Conservation (phyloP, 139 green algal genomes). For the Dunaliella primolecta region DNA sequence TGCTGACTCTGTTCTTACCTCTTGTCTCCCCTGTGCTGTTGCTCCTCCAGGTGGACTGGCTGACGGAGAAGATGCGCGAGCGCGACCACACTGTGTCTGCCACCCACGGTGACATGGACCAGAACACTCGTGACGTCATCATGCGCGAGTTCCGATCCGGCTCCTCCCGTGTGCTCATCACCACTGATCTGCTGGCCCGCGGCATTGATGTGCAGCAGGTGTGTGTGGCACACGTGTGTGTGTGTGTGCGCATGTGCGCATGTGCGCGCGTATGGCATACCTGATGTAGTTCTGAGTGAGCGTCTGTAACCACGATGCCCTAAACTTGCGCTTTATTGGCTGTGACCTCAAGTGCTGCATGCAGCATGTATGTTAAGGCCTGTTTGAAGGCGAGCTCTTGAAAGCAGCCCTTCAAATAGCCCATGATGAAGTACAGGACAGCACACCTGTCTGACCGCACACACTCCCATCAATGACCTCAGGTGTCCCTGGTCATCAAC, state of each 20-base stretch:
- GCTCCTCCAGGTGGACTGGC: constrained; percentile 89
- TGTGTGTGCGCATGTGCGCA: too few relatives aligned
- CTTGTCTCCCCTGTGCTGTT: background rate
- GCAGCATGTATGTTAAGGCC: too few relatives aligned
- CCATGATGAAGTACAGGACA: too few relatives aligned
- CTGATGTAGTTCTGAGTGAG: too few relatives aligned
- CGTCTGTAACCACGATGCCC: too few relatives aligned
- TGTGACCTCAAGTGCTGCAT: too few relatives aligned
- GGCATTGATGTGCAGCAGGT: constrained; percentile 99
- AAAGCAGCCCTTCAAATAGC: too few relatives aligned
- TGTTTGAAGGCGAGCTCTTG: too few relatives aligned
- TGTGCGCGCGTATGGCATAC: too few relatives aligned
- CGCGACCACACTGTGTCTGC: constrained; percentile 98
- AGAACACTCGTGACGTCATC: constrained; percentile 99
- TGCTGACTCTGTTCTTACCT: background rate
- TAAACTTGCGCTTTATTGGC: too few relatives aligned
- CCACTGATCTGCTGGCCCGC: constrained; percentile 98
- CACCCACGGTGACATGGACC: constrained; percentile 99
- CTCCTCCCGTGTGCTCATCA: constrained; percentile 99
- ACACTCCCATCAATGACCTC: constrained; percentile 4
- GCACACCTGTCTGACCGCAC: background rate
- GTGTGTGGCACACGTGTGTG: background rate
- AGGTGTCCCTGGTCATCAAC: constrained; percentile 99
- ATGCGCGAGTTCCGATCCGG: constrained; percentile 99
- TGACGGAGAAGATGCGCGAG: constrained; percentile 99